phyloP scores from a whole-genome alignment of 306 rosid genomes.

The Purshia tridentata region DNA sequence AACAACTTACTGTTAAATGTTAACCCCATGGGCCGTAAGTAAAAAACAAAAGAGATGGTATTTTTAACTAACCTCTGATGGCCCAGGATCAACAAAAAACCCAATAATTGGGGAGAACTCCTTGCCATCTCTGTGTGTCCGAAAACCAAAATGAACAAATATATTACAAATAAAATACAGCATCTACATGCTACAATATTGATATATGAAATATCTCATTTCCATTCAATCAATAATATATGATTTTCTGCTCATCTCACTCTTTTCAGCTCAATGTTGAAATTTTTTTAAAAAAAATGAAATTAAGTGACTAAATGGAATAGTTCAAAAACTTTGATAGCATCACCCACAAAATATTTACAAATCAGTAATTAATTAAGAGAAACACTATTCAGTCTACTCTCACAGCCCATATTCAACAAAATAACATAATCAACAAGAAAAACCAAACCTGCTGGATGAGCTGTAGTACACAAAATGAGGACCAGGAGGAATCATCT shows the following conservation, averaged over 20 bases:
- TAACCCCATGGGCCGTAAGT: not conserved
- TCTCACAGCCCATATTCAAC: not conserved
- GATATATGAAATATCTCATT: not conserved
- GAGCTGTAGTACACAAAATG: constrained; percentile 89
- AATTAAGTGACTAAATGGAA: too few species aligned
- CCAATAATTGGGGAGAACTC: constrained; percentile 82
- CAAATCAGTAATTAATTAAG: not conserved
- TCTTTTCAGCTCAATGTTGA: too few species aligned
- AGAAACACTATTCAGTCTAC: too few species aligned
- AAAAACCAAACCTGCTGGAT: constrained; percentile 64
- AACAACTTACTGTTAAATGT: constrained; percentile 3
- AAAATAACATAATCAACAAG: not conserved
- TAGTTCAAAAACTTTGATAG: not conserved
- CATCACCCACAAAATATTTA: not conserved
- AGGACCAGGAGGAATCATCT: constrained; percentile 91
- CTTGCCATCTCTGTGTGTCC: constrained; percentile 61
- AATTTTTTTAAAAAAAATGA: too few species aligned
- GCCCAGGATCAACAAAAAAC: constrained; percentile 52
- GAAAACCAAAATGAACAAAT: constrained; percentile 2
- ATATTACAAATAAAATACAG: not conserved
- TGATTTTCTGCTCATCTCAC: too few species aligned
- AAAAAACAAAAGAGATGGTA: constrained; percentile 13
- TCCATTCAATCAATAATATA: not conserved
- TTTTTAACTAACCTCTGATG: constrained; percentile 61
- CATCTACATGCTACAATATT: not conserved